phyloP scores from a whole-genome alignment of 192 early-diverging fungal genomes.

The Dispira simplex region DNA sequence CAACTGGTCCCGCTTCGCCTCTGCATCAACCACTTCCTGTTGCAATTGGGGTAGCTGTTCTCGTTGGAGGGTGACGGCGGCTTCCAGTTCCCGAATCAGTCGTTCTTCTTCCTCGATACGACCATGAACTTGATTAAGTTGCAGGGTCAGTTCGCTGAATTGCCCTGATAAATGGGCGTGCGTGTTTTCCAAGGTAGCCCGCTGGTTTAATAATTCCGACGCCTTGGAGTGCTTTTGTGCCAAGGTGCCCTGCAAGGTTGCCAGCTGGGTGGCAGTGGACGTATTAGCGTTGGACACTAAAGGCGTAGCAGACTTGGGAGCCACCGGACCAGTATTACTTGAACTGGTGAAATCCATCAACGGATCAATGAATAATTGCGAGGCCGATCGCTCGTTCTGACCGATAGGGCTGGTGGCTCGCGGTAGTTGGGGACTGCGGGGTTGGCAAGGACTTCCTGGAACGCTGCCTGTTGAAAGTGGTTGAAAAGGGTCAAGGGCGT shows the following conservation, averaged over 20 bases:
- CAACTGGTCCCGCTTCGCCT: background rate
- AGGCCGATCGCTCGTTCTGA: background rate
- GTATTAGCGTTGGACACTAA: background rate
- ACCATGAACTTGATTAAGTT: background rate
- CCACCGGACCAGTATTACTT: background rate
- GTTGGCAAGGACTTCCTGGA: background rate
- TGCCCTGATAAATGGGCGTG: background rate
- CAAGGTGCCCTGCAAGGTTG: background rate
- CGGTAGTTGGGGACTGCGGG: background rate
- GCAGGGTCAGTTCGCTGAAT: background rate
- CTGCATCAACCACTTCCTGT: background rate
- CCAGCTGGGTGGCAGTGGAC: background rate
- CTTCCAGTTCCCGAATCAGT: background rate
- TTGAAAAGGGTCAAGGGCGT: conserved; percentile 2
- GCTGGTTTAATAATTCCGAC: conserved; percentile 6
- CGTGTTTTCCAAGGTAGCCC: background rate
- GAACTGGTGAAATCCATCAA: background rate
- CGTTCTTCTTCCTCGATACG: background rate
- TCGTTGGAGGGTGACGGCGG: background rate
- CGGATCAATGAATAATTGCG: background rate
- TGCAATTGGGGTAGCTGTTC: background rate
- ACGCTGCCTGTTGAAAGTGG: background rate
- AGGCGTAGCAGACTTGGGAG: background rate
- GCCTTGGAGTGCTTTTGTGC: conserved; percentile 8
- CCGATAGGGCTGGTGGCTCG: background rate